phyloP scores from a whole-genome alignment of 1,284 basidiomycete species.

The Sanghuangporus sanghuang region DNA sequence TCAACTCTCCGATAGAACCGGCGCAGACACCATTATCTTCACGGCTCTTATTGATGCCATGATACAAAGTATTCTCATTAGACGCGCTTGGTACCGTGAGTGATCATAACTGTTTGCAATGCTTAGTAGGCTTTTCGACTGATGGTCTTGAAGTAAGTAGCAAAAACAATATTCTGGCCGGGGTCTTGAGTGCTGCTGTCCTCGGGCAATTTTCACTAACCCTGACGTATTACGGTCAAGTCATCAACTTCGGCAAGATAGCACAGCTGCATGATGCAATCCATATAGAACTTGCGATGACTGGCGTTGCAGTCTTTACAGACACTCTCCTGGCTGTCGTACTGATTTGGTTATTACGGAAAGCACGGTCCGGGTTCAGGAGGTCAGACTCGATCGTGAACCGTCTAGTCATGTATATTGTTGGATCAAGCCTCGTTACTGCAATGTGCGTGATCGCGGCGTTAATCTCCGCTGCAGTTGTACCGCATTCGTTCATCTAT shows the following conservation, averaged over 20 bases:
- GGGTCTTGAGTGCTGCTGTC: not conserved
- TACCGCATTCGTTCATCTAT: slow-evolving; percentile 7
- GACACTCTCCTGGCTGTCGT: slow-evolving; percentile 12
- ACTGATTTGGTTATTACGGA: slow-evolving; percentile 7
- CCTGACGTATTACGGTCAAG: not conserved
- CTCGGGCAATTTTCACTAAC: not conserved
- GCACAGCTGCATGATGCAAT: not conserved
- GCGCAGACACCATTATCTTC: not conserved
- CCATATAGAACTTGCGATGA: not conserved
- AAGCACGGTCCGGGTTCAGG: not conserved
- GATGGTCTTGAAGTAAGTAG: slow-evolving; percentile 1
- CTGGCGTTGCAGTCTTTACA: not conserved
- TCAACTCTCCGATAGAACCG: not conserved
- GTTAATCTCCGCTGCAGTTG: not conserved
- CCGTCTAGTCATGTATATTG: slow-evolving; percentile 9
- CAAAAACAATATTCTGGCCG: not conserved
- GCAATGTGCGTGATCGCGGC: not conserved
- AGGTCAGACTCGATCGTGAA: slow-evolving; percentile 11
- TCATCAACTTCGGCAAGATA: not conserved
- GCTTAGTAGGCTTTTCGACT: not conserved
- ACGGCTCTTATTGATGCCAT: not conserved
- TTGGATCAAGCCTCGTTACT: slow-evolving; percentile 21
- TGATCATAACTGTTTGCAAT: not conserved
- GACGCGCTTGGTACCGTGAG: not conserved
- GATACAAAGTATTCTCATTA: not conserved